Percentiles rank a stretch among this genome's conserved stretches.
phyloP scores from a whole-genome alignment of 371 early-diverging fungal genomes.

The Capniomyces stellatus region DNA sequence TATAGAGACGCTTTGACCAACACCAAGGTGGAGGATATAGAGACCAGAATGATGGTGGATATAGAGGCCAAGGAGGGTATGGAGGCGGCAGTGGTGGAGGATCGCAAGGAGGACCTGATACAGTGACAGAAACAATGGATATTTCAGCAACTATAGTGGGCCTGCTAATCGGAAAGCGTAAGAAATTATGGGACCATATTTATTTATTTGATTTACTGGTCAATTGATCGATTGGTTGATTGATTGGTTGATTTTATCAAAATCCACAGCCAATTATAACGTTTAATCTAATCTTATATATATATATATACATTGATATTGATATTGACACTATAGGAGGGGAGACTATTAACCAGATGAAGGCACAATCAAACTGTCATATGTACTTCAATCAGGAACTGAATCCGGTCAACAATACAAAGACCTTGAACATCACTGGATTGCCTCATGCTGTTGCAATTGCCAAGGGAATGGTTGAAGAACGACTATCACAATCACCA shows the following conservation, averaged over 20 bases:
- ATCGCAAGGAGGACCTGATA: background rate
- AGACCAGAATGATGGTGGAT: too few relatives aligned
- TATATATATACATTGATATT: background rate
- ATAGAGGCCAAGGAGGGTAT: background rate
- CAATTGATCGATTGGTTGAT: too few relatives aligned
- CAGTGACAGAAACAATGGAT: conserved; percentile 19
- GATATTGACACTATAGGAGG: conserved; percentile 30
- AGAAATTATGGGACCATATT: too few relatives aligned
- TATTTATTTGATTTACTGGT: too few relatives aligned
- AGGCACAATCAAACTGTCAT: conserved; percentile 62
- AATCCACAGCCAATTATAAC: too few relatives aligned
- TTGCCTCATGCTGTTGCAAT: conserved; percentile 14
- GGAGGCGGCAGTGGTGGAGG: background rate
- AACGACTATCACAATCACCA: conserved; percentile 12
- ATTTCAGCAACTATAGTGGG: conserved; percentile 59
- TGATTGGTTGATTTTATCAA: too few relatives aligned
- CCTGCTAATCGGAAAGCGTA: conserved; percentile 58
- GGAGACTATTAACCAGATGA: conserved; percentile 68
- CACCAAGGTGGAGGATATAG: too few relatives aligned
- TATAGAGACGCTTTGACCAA: too few relatives aligned
- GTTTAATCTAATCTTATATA: background rate
- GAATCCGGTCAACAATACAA: conserved; percentile 10
- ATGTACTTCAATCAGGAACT: conserved; percentile 48
- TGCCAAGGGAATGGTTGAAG: conserved; percentile 19
- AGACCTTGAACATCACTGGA: conserved; percentile 15